Base-by-base conservation (phyloP, 371 early-diverging fungal species). In the Apophysomyces variabilis region DNA sequence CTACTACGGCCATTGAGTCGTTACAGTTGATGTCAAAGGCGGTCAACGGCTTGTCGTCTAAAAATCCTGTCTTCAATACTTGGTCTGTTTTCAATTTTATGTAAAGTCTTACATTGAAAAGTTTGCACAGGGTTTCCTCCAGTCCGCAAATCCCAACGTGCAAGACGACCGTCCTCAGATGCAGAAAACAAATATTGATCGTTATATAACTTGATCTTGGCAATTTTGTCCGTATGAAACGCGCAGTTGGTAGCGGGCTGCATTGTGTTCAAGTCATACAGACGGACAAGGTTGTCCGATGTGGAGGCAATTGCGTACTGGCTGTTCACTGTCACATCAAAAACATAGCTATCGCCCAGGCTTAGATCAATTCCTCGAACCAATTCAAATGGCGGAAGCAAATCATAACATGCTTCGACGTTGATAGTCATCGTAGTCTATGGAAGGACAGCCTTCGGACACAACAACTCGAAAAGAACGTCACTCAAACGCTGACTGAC, bases 121-220 rank as follows among this genome's bases (percentile, higher is more conserved):
- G 73, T 74, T 66, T 88, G 87, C 1, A 77, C 87, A 7, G 89
- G 85, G 4, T 68, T 67, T 7, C 73, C 79, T 0, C 72, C 57
- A 0, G 72, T 68, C 39, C 95, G 75, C 62, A 92, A 61, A 75
- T 95, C 95, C 92, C 93, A 93, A 7, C 88, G 73, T 8, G 84
- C 85, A 1, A 92, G 68, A 12, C 73, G 70, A 1, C 87, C 87
- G 65, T 90, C 91, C 35, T 80, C 79, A 37, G 89, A 87, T 38
- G 89, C 77, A 18, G 90, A 87, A 58, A 89, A 79, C 11, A 91
- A 62, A n/a, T 87, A 77, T 32, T 86, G 72, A 39, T 91, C 87
- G 16, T 76, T 75, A 62, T 86, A 86, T 3, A 84, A 65, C 59
- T 86, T 83, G 54, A 91, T 84, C 66, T 88, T 82, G 4, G 89